Conservation (phyloP, 176 grass and related monocot species). For the Oryza nivara region DNA sequence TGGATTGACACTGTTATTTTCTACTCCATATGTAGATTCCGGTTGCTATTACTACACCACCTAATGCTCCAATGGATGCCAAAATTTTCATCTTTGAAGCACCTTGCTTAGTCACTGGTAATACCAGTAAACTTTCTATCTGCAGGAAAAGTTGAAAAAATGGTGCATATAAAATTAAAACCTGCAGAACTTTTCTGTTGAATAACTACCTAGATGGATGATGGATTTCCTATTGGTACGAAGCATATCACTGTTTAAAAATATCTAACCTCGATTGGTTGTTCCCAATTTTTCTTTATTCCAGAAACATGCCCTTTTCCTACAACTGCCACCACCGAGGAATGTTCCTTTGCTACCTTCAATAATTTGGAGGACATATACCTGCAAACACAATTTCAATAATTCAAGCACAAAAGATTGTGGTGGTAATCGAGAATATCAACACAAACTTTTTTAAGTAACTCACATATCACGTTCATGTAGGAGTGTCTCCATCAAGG, state of each 20-base stretch:
- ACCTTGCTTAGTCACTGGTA: conserved; percentile 56
- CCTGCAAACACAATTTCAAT: conserved; percentile 49
- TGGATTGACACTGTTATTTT: conserved; percentile 49
- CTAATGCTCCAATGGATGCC: conserved; percentile 58
- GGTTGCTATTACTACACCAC: conserved; percentile 56
- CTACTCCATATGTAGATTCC: conserved; percentile 73
- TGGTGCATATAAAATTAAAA: background rate
- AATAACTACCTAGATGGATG: background rate
- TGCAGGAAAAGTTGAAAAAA: conserved; percentile 31
- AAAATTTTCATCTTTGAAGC: conserved; percentile 71
- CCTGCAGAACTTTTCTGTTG: background rate
- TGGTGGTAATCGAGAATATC: background rate
- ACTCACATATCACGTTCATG: conserved; percentile 90
- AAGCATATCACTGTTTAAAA: background rate
- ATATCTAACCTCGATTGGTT: conserved; percentile 68
- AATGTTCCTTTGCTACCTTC: conserved; percentile 75
- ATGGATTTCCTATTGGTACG: background rate
- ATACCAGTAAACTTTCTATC: conserved; percentile 66
- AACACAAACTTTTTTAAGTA: conserved; percentile 12
- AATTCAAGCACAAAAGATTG: conserved; percentile 1
- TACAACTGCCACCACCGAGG: conserved; percentile 90
- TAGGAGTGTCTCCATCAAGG: conserved; percentile 85
- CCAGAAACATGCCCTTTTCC: conserved; percentile 93
- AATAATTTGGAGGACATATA: conserved; percentile 86
- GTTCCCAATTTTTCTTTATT: conserved; percentile 90